phyloP scores from a whole-genome alignment of 345 rosid genomes.

The Geranium rotundifolium region DNA sequence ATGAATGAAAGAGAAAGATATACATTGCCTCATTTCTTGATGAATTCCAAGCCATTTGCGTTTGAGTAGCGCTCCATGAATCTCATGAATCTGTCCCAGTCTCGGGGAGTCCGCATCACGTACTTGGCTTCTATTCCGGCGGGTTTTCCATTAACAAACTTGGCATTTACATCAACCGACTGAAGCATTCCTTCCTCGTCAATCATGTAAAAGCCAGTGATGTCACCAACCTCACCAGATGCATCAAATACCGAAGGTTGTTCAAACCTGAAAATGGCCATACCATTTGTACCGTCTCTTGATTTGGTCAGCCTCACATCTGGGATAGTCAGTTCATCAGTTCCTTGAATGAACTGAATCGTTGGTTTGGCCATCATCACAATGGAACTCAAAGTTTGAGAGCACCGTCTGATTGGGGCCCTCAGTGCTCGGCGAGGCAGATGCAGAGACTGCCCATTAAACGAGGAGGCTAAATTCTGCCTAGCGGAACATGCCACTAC shows the following conservation, averaged over 20 bases:
- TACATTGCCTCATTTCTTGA: slow-evolving; percentile 53
- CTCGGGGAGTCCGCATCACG: slow-evolving; percentile 65
- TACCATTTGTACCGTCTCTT: slow-evolving; percentile 72
- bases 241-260: slow-evolving; percentile 90
- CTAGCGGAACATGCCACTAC: slow-evolving; percentile 26
- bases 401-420: slow-evolving; percentile 13
- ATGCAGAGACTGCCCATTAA: slow-evolving; percentile 35
- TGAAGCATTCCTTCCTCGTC: slow-evolving; percentile 94
- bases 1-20: slow-evolving; percentile 10
- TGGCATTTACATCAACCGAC: slow-evolving; percentile 85
- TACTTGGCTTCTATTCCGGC: slow-evolving; percentile 76
- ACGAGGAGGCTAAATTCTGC: slow-evolving; percentile 29
- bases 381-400: slow-evolving; percentile 12
- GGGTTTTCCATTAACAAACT: slow-evolving; percentile 84
- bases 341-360: slow-evolving; percentile 84
- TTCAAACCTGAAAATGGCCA: slow-evolving; percentile 68
- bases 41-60: slow-evolving; percentile 71
- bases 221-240: slow-evolving; percentile 77
- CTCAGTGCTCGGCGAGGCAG: slow-evolving; percentile 10
- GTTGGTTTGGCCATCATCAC: slow-evolving; percentile 66
- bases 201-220: slow-evolving; percentile 91
- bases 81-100: slow-evolving; percentile 96
- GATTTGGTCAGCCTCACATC: slow-evolving; percentile 83
- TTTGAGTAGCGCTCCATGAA: slow-evolving; percentile 92
- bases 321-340: slow-evolving; percentile 76